Evolutionary conservation across 1,284 basidiomycete species (phyloP).

Genomic region (Limonomyces culmigenus): DNA sequence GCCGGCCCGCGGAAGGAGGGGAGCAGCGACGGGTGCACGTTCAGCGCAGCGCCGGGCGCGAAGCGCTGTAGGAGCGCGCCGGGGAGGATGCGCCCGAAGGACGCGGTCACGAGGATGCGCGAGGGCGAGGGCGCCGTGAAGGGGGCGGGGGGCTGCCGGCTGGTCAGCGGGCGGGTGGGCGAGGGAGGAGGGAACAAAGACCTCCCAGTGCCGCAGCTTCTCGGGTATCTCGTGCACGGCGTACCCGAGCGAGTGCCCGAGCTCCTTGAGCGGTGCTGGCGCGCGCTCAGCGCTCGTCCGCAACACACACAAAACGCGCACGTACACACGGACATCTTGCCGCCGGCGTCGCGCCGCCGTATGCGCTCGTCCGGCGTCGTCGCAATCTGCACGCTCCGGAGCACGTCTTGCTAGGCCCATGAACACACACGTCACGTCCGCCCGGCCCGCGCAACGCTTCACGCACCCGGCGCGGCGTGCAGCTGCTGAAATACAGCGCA

Average conservation of each 20-base stretch:
- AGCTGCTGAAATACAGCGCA: conserved; percentile 39
- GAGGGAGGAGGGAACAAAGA: conserved; percentile 11
- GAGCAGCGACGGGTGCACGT: conserved; percentile 84
- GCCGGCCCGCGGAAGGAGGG: conserved; percentile 85
- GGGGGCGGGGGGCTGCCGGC: conserved; percentile 24
- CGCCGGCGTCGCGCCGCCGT: conserved; percentile 31
- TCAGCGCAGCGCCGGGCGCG: conserved; percentile 46
- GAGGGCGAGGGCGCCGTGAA: conserved; percentile 18
- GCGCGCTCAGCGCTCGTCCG: background rate
- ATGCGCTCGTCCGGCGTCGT: conserved; percentile 43
- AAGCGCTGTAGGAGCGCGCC: conserved; percentile 51
- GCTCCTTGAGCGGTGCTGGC: conserved; percentile 39
- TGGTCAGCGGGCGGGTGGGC: background rate
- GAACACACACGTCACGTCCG: conserved; percentile 4
- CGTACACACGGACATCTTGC: conserved; percentile 35
- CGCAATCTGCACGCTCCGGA: conserved; percentile 35
- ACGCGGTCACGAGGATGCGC: conserved; percentile 74
- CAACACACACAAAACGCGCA: conserved; percentile 10
- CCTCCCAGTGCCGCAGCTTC: conserved; percentile 43
- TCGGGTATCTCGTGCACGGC: conserved; percentile 42
- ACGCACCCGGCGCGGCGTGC: conserved; percentile 28
- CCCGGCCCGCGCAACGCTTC: background rate
- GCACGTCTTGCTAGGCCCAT: conserved; percentile 30
- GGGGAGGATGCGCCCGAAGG: conserved; percentile 83
- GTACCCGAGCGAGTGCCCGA: conserved; percentile 29